These are phyloP conservation scores for Alternaria novae-zelandiae DNA, from an alignment of 2,329 filamentous ascomycete genomes.

Conservation along the genomic window DNA sequence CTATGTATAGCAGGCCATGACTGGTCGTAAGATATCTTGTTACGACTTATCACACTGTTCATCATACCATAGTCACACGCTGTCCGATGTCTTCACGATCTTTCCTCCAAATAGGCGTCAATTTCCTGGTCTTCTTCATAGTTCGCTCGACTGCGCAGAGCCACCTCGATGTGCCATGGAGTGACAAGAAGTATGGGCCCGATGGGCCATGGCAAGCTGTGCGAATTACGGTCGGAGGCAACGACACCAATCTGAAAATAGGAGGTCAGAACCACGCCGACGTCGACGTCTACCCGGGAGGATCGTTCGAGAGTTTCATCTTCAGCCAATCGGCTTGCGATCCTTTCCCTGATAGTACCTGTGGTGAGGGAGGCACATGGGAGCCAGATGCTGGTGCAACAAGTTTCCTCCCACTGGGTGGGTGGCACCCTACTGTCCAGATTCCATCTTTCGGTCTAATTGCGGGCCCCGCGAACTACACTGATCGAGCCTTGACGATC, in stretches of 20 bases:
- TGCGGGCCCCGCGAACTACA: background rate
- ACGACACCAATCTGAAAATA: background rate
- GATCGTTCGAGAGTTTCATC: slow-evolving; percentile 2
- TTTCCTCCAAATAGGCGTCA: background rate
- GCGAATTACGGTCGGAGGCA: slow-evolving; percentile 11
- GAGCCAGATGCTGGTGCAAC: background rate
- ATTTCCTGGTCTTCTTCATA: background rate
- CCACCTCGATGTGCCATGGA: slow-evolving; percentile 27
- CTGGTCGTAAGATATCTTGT: too few relatives aligned
- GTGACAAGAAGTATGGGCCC: slow-evolving; percentile 14
- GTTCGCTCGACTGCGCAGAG: background rate
- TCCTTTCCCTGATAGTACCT: slow-evolving; percentile 2
- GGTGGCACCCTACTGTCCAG: too few relatives aligned
- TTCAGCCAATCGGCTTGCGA: slow-evolving; percentile 14
- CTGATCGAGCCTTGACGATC: too few relatives aligned
- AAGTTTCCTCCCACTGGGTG: too few relatives aligned
- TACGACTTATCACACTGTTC: too few relatives aligned
- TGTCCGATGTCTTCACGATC: background rate
- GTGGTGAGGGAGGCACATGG: slow-evolving; percentile 21
- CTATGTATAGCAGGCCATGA: background rate
- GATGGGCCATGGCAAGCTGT: slow-evolving; percentile 31
- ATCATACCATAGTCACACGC: too few relatives aligned
- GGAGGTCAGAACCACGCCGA: background rate
- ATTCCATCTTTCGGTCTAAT: too few relatives aligned
- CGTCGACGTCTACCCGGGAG: slow-evolving; percentile 10